Base-by-base conservation (phyloP, 805 yeast species). In the Kurtzmaniella fragi region DNA sequence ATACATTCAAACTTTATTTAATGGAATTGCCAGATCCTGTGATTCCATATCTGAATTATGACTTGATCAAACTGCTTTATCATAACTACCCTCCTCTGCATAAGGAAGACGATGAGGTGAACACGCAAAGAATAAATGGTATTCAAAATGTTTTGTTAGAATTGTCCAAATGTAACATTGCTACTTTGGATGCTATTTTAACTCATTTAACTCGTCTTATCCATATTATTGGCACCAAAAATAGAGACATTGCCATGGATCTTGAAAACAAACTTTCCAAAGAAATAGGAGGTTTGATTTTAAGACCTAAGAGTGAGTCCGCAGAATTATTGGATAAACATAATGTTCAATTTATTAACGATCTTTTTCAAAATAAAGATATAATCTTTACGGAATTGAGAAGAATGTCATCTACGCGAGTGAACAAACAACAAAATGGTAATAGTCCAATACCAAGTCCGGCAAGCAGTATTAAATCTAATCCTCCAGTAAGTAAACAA, bases 21-120 rank as follows among this genome's bases (percentile, higher is more conserved):
- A 64, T 86, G 54, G 95, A 88, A 55, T 68, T 87, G 34, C 95
- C 95, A 0, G 87, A 81, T 44, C 81, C 93, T 2, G 57, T 87
- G 31, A 73, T 88, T 4, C 80, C 91, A 1, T 66, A 73, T 41
- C 76, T 75, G 34, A 65, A 75, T 43, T 83, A 80, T 53, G 93
- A 84, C 47, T 63, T 82, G 30, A 68, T 87, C 48, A 80, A 78
- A 56, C 75, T 84, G 2, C 67, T 88, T 36, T 88, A 87, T 56
- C 46, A 46, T 34, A 64, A 59, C 43, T 66, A 67, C 50, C 69
- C 52, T 61, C 36, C 36, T 4, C 29, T 11, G 3, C 43, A 50
- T 8, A 49, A 47, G 28, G 59, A 56, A 23, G 38, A 41, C 29
- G 77, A 52, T 73, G 71, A 51, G 65, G 42, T 51, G 15, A 47